Percentiles rank a stretch among this genome's conserved stretches.
These are phyloP conservation scores for Fusarium keratoplasticum DNA, from an alignment of 2,329 filamentous ascomycete species.

Conservation along the genomic window DNA sequence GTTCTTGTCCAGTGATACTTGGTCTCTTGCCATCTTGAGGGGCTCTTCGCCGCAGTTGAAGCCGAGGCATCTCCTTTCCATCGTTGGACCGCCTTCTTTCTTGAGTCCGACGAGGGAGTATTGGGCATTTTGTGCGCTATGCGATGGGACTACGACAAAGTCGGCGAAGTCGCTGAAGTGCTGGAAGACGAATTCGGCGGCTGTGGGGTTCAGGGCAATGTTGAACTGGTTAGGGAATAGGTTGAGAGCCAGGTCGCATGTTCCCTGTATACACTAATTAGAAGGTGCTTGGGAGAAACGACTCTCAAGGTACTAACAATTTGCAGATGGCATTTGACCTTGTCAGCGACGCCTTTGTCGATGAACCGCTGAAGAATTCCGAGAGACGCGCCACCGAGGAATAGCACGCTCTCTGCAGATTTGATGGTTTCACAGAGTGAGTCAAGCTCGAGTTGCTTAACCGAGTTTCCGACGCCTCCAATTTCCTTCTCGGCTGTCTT, in stretches of 20 bases:
- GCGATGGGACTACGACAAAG: slow-evolving; percentile 39
- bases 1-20: slow-evolving; percentile 29
- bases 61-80: slow-evolving; percentile 37
- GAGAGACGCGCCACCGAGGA: slow-evolving; percentile 39
- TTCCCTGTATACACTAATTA: slow-evolving; percentile 25
- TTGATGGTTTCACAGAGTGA: slow-evolving; percentile 28
- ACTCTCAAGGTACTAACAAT: slow-evolving; percentile 19
- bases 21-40: slow-evolving; percentile 26
- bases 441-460: slow-evolving; percentile 13
- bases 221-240: slow-evolving; percentile 42
- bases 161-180: slow-evolving; percentile 25
- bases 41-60: slow-evolving; percentile 42
- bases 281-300: not conserved
- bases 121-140: slow-evolving; percentile 39
- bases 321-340: slow-evolving; percentile 36
- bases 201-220: slow-evolving; percentile 32
- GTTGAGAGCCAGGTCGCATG: slow-evolving; percentile 37
- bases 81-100: slow-evolving; percentile 17
- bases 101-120: slow-evolving; percentile 31
- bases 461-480: slow-evolving; percentile 2
- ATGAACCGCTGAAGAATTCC: slow-evolving; percentile 35
- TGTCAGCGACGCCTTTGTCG: slow-evolving; percentile 28
- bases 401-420: slow-evolving; percentile 27
- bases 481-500: not conserved
- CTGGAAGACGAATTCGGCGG: slow-evolving; percentile 30